Percentiles rank a stretch among this genome's conserved stretches.
These are phyloP conservation scores for Pseudocercospora ulei DNA, from an alignment of 2,329 filamentous ascomycete genomes.

Conservation along the genomic window DNA sequence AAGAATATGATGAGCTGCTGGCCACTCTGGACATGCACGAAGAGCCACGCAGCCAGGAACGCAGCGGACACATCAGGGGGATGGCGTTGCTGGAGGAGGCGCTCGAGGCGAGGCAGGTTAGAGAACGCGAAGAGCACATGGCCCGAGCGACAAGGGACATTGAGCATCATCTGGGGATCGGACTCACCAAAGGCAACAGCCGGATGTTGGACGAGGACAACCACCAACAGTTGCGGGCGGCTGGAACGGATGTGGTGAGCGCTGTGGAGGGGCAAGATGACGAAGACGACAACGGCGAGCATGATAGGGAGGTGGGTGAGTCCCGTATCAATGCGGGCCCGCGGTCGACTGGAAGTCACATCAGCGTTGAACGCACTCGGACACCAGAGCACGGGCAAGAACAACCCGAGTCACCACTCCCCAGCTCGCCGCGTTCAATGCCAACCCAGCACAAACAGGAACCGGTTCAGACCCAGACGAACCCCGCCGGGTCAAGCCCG, in stretches of 20 bases:
- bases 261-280: not conserved
- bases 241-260: not conserved
- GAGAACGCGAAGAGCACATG: constrained; percentile 2
- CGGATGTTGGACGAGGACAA: constrained; percentile 1
- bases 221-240: not conserved
- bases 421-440: not conserved
- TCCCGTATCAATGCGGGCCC: not conserved
- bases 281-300: not conserved
- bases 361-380: not conserved
- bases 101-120: not conserved
- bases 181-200: not conserved
- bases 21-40: not conserved
- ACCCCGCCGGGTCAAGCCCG: not conserved
- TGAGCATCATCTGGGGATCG: not conserved
- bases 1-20: not conserved
- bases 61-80: not conserved
- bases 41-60: not conserved
- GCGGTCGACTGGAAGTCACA: constrained; percentile 8
- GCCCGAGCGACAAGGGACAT: not conserved
- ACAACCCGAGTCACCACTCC: not conserved
- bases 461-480: too few relatives aligned
- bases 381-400: not conserved
- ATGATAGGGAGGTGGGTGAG: not conserved
- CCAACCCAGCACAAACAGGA: too few relatives aligned
- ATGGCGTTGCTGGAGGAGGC: not conserved